Conservation (phyloP, 1,284 basidiomycete genomes). For the Pascua sp. region DNA sequence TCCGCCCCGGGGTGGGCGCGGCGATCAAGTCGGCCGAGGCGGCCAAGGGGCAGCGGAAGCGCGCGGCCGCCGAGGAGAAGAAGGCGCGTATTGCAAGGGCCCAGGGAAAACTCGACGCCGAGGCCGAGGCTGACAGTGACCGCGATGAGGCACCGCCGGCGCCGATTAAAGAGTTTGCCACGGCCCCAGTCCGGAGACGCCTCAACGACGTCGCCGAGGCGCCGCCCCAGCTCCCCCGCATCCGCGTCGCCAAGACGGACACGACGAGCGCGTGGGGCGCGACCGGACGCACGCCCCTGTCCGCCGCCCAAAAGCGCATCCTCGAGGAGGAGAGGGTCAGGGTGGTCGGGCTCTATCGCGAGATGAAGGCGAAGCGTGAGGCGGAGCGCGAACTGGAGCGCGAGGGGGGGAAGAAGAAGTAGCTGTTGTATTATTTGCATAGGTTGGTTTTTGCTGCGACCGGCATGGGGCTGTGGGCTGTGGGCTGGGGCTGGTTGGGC, state of each 20-base stretch:
- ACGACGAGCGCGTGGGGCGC: background rate
- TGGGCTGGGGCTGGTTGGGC: too few species aligned
- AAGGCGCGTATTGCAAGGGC: conserved; percentile 16
- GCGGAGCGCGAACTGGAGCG: conserved; percentile 14
- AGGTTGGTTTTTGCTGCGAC: too few species aligned
- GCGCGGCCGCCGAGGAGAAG: conserved; percentile 24
- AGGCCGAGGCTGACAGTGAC: background rate
- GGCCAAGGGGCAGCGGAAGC: conserved; percentile 24
- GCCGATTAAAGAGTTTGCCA: conserved; percentile 12
- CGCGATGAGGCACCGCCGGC: background rate
- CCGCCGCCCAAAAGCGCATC: conserved; percentile 42
- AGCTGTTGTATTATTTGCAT: conserved; percentile 1
- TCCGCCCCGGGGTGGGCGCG: conserved; percentile 39
- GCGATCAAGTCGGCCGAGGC: conserved; percentile 44
- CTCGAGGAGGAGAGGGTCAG: conserved; percentile 45
- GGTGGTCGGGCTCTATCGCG: conserved; percentile 40
- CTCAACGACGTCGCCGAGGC: conserved; percentile 30
- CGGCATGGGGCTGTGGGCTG: too few species aligned
- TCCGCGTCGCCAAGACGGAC: conserved; percentile 13
- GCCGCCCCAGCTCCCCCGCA: conserved; percentile 23
- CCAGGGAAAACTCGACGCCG: conserved; percentile 9
- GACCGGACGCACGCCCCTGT: conserved; percentile 31
- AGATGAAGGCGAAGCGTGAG: conserved; percentile 21
- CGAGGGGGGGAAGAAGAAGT: conserved; percentile 21
- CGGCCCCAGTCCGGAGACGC: conserved; percentile 9